These are phyloP conservation scores for Kluyveromyces siamensis DNA, from an alignment of 805 yeast species.

Conservation along the genomic window DNA sequence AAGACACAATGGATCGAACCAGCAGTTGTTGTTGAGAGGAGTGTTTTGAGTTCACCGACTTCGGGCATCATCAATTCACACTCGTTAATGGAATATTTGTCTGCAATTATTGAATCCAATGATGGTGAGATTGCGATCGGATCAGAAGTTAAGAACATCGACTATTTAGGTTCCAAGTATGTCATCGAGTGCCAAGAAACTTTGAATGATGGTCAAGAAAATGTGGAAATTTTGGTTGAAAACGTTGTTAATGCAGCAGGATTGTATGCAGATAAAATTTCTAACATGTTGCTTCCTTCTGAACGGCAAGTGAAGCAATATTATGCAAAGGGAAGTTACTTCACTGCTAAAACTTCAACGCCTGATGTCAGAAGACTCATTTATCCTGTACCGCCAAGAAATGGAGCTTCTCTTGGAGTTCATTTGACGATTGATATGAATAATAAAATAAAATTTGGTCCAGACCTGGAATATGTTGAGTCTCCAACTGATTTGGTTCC, in stretches of 20 bases:
- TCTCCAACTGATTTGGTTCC: conserved; percentile 40
- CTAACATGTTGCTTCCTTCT: conserved; percentile 60
- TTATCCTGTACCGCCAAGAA: conserved; percentile 73
- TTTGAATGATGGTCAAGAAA: conserved; percentile 19
- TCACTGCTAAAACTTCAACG: conserved; percentile 39
- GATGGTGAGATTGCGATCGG: conserved; percentile 60
- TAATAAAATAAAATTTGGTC: conserved; percentile 77
- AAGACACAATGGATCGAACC: conserved; percentile 52
- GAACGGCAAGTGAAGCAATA: conserved; percentile 48
- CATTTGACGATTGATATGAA: conserved; percentile 80
- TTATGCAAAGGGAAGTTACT: conserved; percentile 85
- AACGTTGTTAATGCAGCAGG: conserved; percentile 76
- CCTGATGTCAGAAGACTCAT: conserved; percentile 49
- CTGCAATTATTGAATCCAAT: conserved; percentile 43
- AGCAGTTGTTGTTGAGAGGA: conserved; percentile 49
- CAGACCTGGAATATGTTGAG: conserved; percentile 77
- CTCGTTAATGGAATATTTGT: conserved; percentile 53
- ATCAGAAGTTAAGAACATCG: conserved; percentile 42
- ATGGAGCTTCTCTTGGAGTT: conserved; percentile 73
- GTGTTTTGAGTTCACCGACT: conserved; percentile 63
- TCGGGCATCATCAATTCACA: conserved; percentile 85
- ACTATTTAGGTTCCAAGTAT: conserved; percentile 23
- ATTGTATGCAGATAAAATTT: conserved; percentile 57
- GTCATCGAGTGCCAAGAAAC: conserved; percentile 24
- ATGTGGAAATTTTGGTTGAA: conserved; percentile 40